phyloP scores from a whole-genome alignment of 2,329 filamentous ascomycete genomes.

The Grosmannia huntii region DNA sequence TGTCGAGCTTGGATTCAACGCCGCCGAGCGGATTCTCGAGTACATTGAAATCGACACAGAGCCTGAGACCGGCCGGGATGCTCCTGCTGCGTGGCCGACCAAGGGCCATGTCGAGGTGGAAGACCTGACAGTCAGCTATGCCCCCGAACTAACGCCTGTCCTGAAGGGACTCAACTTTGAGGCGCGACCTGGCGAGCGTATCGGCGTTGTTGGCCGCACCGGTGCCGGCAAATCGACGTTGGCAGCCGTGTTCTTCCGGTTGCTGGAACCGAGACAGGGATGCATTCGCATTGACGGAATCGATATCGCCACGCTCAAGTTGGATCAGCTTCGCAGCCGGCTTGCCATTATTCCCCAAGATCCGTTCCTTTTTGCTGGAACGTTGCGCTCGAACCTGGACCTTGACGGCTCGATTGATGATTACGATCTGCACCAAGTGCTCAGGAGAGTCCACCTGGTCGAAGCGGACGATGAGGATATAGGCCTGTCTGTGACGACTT shows the following conservation, averaged over 20 bases:
- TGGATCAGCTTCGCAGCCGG: conserved; percentile 46
- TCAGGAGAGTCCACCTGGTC: conserved; percentile 49
- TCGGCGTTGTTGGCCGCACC: conserved; percentile 52
- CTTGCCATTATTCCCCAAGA: conserved; percentile 57
- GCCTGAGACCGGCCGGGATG: conserved; percentile 20
- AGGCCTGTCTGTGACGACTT: background rate
- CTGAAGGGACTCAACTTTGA: conserved; percentile 24
- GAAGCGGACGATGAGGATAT: conserved; percentile 25
- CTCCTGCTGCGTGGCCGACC: conserved; percentile 28
- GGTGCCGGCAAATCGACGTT: conserved; percentile 55
- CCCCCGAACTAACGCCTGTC: conserved; percentile 22
- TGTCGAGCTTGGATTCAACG: conserved; percentile 29
- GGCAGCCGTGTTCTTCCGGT: conserved; percentile 50
- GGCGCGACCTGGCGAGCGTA: conserved; percentile 40
- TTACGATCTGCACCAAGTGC: conserved; percentile 44
- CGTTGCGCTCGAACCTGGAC: conserved; percentile 50
- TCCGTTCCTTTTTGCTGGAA: conserved; percentile 53
- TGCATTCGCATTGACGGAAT: conserved; percentile 32
- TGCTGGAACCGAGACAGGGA: conserved; percentile 32
- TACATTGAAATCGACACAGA: conserved; percentile 27
- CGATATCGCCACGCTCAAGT: conserved; percentile 44
- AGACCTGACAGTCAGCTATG: conserved; percentile 25
- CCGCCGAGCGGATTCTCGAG: conserved; percentile 29
- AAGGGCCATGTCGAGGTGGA: conserved; percentile 25
- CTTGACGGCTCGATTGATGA: conserved; percentile 49